Percentiles rank a stretch among this genome's conserved stretches.
These are phyloP conservation scores for Alternaria sp. DNA, from an alignment of 2,329 filamentous ascomycete genomes.

Conservation along the genomic window DNA sequence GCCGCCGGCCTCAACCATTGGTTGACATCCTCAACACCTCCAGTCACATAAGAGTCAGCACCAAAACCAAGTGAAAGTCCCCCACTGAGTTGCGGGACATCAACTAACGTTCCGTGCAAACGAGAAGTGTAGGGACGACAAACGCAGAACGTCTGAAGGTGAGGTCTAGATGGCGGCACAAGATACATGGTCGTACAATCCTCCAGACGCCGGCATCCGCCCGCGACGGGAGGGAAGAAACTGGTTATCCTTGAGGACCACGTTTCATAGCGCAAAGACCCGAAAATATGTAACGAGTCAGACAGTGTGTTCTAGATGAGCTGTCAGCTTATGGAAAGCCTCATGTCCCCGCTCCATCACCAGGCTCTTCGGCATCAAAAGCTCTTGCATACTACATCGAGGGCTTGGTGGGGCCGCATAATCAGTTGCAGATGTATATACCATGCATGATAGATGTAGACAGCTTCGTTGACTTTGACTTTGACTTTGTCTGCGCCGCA, in stretches of 20 bases:
- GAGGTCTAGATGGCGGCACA: constrained; percentile 21
- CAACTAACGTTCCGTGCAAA: constrained; percentile 10
- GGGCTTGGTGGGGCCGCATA: constrained; percentile 12
- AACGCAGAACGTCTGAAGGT: constrained; percentile 19
- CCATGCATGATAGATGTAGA: constrained; percentile 11
- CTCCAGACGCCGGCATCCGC: constrained; percentile 24
- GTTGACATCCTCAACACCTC: not conserved
- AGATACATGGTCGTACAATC: constrained; percentile 27
- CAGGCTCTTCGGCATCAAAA: constrained; percentile 16
- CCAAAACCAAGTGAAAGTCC: not conserved
- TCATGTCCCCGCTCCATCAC: constrained; percentile 22
- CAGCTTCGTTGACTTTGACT: constrained; percentile 15
- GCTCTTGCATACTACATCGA: constrained; percentile 5
- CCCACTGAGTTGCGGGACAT: constrained; percentile 7
- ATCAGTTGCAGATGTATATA: constrained; percentile 2
- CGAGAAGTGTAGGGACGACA: constrained; percentile 1
- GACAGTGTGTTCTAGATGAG: constrained; percentile 34
- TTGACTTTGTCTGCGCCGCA: constrained; percentile 5
- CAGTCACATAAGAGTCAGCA: not conserved
- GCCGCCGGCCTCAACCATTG: constrained; percentile 2
- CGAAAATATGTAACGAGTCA: constrained; percentile 33
- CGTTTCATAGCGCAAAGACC: constrained; percentile 27
- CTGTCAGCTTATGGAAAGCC: constrained; percentile 20
- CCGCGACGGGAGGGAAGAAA: constrained; percentile 25
- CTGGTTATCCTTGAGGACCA: constrained; percentile 21